Evolutionary conservation across 495 filamentous ascomycete species (phyloP), one percentile per base, ranked within the genome.

Genomic region (Gamarada debralockiae): DNA sequence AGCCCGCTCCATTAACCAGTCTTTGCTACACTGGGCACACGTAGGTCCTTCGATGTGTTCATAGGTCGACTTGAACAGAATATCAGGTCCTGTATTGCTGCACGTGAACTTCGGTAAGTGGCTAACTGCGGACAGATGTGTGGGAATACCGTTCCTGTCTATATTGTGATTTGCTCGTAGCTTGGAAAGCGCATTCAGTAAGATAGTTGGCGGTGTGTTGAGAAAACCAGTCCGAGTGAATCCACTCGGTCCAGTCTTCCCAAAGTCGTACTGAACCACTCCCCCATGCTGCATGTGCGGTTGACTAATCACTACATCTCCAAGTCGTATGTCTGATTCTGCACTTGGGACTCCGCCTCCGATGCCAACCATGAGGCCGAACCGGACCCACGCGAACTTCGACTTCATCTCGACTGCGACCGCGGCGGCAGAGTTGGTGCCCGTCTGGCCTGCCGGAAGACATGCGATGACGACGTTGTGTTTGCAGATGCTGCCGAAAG

Each of bases 281-380:
- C 48, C 48, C 48, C 36, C 36, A 15, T 21, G 12, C 37, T 31
- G 14, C 5, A 24, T 20, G 9, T 15, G 12, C 15, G 47, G 47
- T 13, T 12, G 12, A 37, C 49, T 43, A 37, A 52, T 27, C 18
- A 50, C 47, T 7, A 50, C 25, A 23, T 50, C 47, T 10, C 47
- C 47, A 2, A 50, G 47, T 13, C 47, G 56, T 38, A 67, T 62
- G 9, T 57, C 57, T 8, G 21, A 21, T 60, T 59, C 56, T 41
- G 25, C 57, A 29, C 51, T 48, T 15, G 70, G 72, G 29, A 65
- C 63, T 40, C 71, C 72, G 47, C 70, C 70, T 36, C 59, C 72
- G 50, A 75, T 70, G 37, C 72, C 74, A 2, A 80, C 73, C 58
- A 79, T 70, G 20, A 79, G 57, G 15, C 66, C 53, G 43, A 73